A percentile compares a stretch with the other conserved stretches of the same genome.
Evolutionary conservation across 345 rosid species (phyloP).

Genomic region (Lumnitzera racemosa): DNA sequence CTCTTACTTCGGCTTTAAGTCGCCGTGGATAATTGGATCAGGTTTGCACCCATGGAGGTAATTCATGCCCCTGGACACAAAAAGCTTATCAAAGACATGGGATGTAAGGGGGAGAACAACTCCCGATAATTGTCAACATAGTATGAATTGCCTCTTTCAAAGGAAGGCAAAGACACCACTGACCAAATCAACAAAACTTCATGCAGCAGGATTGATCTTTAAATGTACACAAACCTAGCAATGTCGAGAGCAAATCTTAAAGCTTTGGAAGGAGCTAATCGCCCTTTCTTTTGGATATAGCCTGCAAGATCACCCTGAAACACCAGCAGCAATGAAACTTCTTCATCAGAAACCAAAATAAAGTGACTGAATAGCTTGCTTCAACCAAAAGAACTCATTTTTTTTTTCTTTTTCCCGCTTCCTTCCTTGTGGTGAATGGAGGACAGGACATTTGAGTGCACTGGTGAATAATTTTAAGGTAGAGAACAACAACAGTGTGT

Average conservation of each 20-base stretch:
- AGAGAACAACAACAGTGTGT: too few species aligned
- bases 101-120: not conserved
- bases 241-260: constrained; percentile 80
- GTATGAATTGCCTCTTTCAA: not conserved
- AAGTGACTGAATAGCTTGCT: too few species aligned
- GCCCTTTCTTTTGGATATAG: constrained; percentile 88
- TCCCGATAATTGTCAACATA: not conserved
- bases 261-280: constrained; percentile 72
- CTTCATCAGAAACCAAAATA: not conserved
- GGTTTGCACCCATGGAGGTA: constrained; percentile 19
- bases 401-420: too few species aligned
- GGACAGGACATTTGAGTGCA: too few species aligned
- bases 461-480: too few species aligned
- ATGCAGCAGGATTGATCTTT: not conserved
- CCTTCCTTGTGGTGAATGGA: too few species aligned
- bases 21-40: constrained; percentile 60
- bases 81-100: not conserved
- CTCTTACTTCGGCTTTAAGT: constrained; percentile 93
- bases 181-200: not conserved
- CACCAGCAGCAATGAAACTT: constrained; percentile 6
- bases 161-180: too few species aligned
- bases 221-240: constrained; percentile 58
- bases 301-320: constrained; percentile 77
- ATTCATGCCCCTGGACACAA: constrained; percentile 22
- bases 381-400: too few species aligned